Conservation (phyloP, 345 rosid species). For the Eucalyptus sp. region DNA sequence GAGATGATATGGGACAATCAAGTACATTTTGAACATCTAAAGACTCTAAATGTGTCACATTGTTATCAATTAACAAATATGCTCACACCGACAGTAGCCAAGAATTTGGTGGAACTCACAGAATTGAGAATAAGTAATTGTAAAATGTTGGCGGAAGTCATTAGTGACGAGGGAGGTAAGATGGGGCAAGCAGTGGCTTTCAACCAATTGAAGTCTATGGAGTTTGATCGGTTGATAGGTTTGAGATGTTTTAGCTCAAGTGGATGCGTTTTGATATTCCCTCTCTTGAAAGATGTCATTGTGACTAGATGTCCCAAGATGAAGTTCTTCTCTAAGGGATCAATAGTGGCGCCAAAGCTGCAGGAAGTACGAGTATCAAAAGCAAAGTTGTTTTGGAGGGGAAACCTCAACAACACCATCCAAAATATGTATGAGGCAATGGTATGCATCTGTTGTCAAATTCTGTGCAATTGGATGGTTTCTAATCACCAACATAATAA, state of each 20-base stretch:
- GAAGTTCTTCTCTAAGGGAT: not conserved
- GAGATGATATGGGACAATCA: no score
- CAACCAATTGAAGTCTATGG: not conserved
- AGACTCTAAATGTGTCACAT: not conserved
- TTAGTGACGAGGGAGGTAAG: rapidly evolving
- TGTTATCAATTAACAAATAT: rapidly evolving
- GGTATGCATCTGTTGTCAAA: not conserved
- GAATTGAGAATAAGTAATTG: not conserved
- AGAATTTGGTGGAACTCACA: not conserved
- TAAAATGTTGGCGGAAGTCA: not conserved
- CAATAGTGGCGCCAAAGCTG: not conserved
- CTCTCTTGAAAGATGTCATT: not conserved
- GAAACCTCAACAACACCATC: not conserved
- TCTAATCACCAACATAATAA: not conserved
- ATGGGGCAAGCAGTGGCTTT: rapidly evolving
- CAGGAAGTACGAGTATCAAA: no score
- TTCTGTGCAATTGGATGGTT: not conserved
- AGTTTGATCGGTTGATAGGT: rapidly evolving
- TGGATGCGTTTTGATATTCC: not conserved
- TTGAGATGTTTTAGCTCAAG: not conserved
- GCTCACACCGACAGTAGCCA: not conserved
- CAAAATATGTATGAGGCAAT: not conserved
- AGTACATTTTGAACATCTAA: not conserved
- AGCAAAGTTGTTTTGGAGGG: not conserved
- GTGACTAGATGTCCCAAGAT: not conserved